These are phyloP conservation scores for Blepharisma japonicum DNA, from an alignment of 73 alveolate genomes.

Conservation along the genomic window DNA sequence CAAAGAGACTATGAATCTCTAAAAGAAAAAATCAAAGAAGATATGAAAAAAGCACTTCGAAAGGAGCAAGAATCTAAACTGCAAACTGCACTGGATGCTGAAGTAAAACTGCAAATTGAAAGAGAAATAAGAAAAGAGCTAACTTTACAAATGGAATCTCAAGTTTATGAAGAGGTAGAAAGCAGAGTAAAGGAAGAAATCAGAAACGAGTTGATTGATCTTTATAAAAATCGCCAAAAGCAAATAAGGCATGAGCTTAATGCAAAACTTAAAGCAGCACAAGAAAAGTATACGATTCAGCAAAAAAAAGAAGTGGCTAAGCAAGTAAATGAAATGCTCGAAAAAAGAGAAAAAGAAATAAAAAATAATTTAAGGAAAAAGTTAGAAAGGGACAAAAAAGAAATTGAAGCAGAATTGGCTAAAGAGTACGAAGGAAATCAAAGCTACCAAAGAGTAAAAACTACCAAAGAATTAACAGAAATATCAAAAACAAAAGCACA, in stretches of 20 bases:
- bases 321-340: constrained; percentile 6
- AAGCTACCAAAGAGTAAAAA: not conserved
- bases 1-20: not conserved
- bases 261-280: not conserved
- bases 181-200: not conserved
- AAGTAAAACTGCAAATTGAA: not conserved
- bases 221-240: constrained; percentile 23
- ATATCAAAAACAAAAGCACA: constrained; percentile 4
- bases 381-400: constrained; percentile 21
- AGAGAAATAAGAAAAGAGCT: constrained; percentile 21
- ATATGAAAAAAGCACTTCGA: not conserved
- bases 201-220: not conserved
- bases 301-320: not conserved
- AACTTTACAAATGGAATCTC: not conserved
- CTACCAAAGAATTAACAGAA: constrained; percentile 6
- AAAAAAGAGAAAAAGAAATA: constrained; percentile 21
- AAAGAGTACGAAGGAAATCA: constrained; percentile 22
- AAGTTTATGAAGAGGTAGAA: constrained; percentile 20
- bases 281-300: constrained; percentile 1
- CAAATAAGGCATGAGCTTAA: constrained; percentile 18
- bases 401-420: constrained; percentile 22
- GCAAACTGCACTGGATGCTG: not conserved
- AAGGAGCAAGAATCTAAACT: not conserved
- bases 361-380: not conserved
- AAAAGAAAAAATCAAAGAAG: not conserved